Evolutionary conservation across 2,329 filamentous ascomycete genomes (phyloP), one percentile per base, ranked within the genome.

Genomic region (Penicillium aurantiogriseum): DNA sequence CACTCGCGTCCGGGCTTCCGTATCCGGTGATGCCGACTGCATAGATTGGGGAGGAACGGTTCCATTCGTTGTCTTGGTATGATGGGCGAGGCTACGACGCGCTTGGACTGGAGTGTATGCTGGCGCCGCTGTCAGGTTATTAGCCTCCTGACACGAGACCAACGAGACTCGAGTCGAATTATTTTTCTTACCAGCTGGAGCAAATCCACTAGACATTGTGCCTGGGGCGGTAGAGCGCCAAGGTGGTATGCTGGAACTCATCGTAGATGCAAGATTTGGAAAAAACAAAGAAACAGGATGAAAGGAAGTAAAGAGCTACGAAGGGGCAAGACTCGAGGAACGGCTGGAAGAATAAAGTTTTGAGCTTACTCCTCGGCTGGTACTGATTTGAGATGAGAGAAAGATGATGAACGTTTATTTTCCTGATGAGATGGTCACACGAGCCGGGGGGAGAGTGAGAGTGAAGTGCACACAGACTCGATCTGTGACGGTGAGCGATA

Each of bases 21-120:
- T 73, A 62, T 77, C 72, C 25, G 73, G 65, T 58, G 53, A 38
- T 44, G 71, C 65, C 44, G 69, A 61, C 63, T 56, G 60, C 8
- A 25, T 57, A 31, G 71, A 63, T 62, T 69, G 60, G 63, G 67
- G 64, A 62, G 70, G 51, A 63, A 61, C 21, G 42, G 63, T 51
- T 46, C 54, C 57, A 51, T 47, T 60, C 29, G 65, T 54, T 50
- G 68, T 49, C 42, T 61, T 56, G 50, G 64, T 57, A 69, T 65
- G 73, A 65, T 80, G 75, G 69, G 77, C 76, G 71, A 87, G 84
- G 64, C 78, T 81, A 74, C 85, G 84, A 66, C 85, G 84, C 68
- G 86, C 83, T 74, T 83, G 80, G 61, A 88, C 85, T 63, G 83
- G 77, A 59, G 83, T 85, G 67, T 83, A 88, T 59, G 85, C 84